A percentile compares a stretch with the other conserved stretches of the same genome.
Conservation (phyloP, 139 green algal genomes). For the Mesotaenium endlicherianum region DNA sequence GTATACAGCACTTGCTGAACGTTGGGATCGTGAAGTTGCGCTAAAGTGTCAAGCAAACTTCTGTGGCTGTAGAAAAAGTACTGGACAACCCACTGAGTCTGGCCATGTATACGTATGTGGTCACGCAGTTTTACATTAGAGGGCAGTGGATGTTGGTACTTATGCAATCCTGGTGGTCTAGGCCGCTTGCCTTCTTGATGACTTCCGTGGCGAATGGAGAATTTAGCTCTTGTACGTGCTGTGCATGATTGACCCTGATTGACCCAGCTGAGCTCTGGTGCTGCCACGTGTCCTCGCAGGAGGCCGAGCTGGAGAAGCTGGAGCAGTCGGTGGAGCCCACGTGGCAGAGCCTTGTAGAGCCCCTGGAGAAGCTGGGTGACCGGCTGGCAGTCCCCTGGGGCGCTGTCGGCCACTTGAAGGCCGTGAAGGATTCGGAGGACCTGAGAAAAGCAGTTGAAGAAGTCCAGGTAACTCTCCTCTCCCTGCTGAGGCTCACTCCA, state of each 20-base stretch:
- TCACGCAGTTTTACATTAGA: no score
- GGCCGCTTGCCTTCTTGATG: neutral
- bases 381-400: slow-evolving; percentile 79
- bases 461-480: slow-evolving; percentile 67
- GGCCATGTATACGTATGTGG: no score
- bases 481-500: no score
- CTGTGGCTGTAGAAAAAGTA: no score
- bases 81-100: no score
- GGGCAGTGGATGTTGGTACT: neutral
- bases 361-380: slow-evolving; percentile 83
- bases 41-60: no score
- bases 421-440: slow-evolving; percentile 82
- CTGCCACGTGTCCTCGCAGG: neutral
- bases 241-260: neutral
- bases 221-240: neutral
- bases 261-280: neutral
- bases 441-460: slow-evolving; percentile 88
- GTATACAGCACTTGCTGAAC: no score
- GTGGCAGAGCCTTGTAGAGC: slow-evolving; percentile 80
- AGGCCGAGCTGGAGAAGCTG: slow-evolving; percentile 72
- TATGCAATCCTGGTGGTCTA: neutral
- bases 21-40: no score
- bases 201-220: neutral
- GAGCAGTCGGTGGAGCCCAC: slow-evolving; percentile 64
- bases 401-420: slow-evolving; percentile 91